Percentiles rank a stretch among this genome's conserved stretches.
These are phyloP conservation scores for Pezizomycotina sp. DNA, from an alignment of 2,329 filamentous ascomycete genomes.

Conservation along the genomic window DNA sequence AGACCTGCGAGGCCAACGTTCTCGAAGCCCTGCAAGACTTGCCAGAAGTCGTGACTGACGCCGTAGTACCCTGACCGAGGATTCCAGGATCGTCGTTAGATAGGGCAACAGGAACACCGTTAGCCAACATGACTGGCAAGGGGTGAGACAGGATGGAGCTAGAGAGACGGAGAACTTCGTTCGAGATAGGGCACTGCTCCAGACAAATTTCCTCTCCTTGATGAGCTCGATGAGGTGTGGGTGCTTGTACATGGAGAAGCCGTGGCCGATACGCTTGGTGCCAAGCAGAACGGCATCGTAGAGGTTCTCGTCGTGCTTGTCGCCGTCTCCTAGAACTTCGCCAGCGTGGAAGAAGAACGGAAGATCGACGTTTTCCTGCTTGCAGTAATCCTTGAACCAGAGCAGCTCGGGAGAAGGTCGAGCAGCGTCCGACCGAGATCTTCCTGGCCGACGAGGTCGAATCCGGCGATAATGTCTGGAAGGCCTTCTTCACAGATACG, in stretches of 20 bases:
- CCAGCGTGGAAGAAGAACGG: constrained; percentile 95
- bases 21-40: constrained; percentile 77
- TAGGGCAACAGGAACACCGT: constrained; percentile 67
- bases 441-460: constrained; percentile 81
- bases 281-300: constrained; percentile 80
- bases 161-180: constrained; percentile 69
- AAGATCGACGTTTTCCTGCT: constrained; percentile 58
- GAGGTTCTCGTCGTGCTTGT: constrained; percentile 62
- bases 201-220: constrained; percentile 76
- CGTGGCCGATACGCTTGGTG: constrained; percentile 77
- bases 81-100: constrained; percentile 87
- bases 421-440: constrained; percentile 58
- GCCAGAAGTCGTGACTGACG: constrained; percentile 90
- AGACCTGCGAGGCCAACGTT: constrained; percentile 78
- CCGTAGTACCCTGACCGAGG: constrained; percentile 63
- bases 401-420: constrained; percentile 73
- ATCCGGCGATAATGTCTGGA: constrained; percentile 71
- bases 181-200: constrained; percentile 80
- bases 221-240: constrained; percentile 77
- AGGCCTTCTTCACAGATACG: constrained; percentile 62
- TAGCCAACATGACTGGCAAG: constrained; percentile 64
- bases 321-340: constrained; percentile 67
- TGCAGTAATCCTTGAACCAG: constrained; percentile 81
- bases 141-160: constrained; percentile 62
- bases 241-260: constrained; percentile 77